Conservation (phyloP, 805 yeast genomes). For the Kodamaea hsintzibuensis region DNA sequence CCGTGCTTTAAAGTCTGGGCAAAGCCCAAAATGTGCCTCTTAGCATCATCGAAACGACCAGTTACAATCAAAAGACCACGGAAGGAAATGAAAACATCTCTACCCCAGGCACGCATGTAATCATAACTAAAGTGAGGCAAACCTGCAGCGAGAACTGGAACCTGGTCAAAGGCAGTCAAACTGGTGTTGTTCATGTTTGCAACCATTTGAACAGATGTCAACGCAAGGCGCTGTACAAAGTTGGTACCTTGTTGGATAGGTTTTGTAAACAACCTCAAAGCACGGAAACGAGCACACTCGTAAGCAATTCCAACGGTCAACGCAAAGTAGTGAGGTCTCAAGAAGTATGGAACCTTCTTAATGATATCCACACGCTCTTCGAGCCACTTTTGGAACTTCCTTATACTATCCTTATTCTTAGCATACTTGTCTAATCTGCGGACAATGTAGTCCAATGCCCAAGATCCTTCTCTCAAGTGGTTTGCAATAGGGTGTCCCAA, state of each 20-base stretch:
- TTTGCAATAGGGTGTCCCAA: conserved; percentile 82
- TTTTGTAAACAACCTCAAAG: conserved; percentile 55
- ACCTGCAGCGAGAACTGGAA: conserved; percentile 91
- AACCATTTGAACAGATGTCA: conserved; percentile 86
- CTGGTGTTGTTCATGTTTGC: conserved; percentile 76
- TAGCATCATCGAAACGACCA: conserved; percentile 78
- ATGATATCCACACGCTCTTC: conserved; percentile 61
- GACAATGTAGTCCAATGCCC: conserved; percentile 84
- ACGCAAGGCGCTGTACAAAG: conserved; percentile 76
- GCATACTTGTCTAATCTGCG: conserved; percentile 60
- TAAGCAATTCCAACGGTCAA: conserved; percentile 80
- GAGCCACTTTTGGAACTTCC: conserved; percentile 69
- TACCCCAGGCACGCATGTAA: conserved; percentile 98
- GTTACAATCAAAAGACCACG: conserved; percentile 81
- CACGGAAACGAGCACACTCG: conserved; percentile 73
- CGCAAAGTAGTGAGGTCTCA: conserved; percentile 86
- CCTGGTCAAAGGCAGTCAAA: conserved; percentile 58
- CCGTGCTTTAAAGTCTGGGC: conserved; percentile 95
- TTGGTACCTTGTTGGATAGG: conserved; percentile 61
- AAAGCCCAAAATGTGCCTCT: conserved; percentile 76
- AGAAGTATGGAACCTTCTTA: conserved; percentile 68
- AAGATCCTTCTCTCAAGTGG: conserved; percentile 77
- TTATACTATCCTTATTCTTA: conserved; percentile 47
- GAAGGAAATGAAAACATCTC: conserved; percentile 88
- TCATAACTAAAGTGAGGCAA: conserved; percentile 89